Evolutionary conservation across 2,329 filamentous ascomycete species (phyloP), one percentile per base, ranked within the genome.

Genomic region (Claviceps cyperi): DNA sequence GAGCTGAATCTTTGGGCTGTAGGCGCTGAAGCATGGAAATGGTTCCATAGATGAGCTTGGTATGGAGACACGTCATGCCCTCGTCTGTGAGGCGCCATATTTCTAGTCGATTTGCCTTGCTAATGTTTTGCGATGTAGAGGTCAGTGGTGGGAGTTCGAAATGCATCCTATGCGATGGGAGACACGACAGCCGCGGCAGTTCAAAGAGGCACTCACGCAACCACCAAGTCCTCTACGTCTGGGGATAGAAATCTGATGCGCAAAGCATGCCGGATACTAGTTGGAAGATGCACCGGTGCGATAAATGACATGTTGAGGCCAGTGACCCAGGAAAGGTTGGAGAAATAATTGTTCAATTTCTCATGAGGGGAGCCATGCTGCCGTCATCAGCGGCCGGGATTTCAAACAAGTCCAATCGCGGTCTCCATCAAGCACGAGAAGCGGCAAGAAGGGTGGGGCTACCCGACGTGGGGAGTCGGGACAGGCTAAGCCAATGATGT

Each of bases 251-350:
- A 83, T 58, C 80, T 81, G 53, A 91, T 76, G 62, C 84, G 86
- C 56, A 97, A 66, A 14, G 90, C 91, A 76, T 95, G 86, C 50
- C 90, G 82, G 55, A 96, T 82, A 70, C 88, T 94, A 65, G 87
- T 96, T 22, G 92, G 85, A 59, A 83, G 78, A 66, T 98, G 92
- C 51, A 98, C 92, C 39, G 92, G 90, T 54, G 88, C 89, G 60
- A 98, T 74, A 66, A 97, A 98, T 48, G 92, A 86, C 92, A 98
- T 98, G 50, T 46, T 60, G 46, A 32, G 32, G 28, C 36, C 36
- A 37, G 14, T 22, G 46, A 32, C n/a, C 55, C 28, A 47, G 13
- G 17, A 38, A 50, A 40, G 49, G 47, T 28, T 14, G 22, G 32
- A 37, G 22, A 14, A 21, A 44, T 32, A 17, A 11, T 14, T n/a